These are phyloP conservation scores for Umbelopsis sp. DNA, from an alignment of 371 early-diverging fungal species.

Conservation along the genomic window DNA sequence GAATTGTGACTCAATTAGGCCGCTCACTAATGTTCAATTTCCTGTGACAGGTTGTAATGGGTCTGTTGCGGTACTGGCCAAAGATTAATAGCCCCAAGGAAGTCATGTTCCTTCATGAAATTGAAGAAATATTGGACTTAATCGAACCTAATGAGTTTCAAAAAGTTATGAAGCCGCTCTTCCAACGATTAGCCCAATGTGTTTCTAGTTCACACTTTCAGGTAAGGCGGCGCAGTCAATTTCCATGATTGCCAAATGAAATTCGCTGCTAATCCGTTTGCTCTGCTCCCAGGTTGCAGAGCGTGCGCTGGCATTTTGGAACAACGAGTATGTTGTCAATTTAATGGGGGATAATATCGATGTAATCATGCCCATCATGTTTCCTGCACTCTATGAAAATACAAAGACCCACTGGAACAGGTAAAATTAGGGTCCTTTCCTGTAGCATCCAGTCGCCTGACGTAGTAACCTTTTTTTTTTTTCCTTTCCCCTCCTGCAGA, in stretches of 20 bases:
- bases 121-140: slow-evolving; percentile 95
- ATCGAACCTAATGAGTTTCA: slow-evolving; percentile 87
- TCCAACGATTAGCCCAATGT: slow-evolving; percentile 88
- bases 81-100: slow-evolving; percentile 98
- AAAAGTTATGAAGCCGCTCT: slow-evolving; percentile 86
- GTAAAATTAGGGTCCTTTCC: slow-evolving; percentile 37
- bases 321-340: slow-evolving; percentile 94
- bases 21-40: neutral
- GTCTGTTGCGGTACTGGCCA: slow-evolving; percentile 94
- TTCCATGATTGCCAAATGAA: too few relatives aligned
- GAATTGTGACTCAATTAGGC: neutral
- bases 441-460: neutral
- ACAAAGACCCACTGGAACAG: slow-evolving; percentile 97
- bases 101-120: slow-evolving; percentile 96
- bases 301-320: slow-evolving; percentile 95
- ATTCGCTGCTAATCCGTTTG: too few relatives aligned
- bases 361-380: slow-evolving; percentile 91
- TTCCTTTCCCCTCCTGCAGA: slow-evolving; percentile 36
- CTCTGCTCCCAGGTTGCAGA: slow-evolving; percentile 77
- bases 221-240: slow-evolving; percentile 41
- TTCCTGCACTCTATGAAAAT: slow-evolving; percentile 86
- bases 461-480: neutral
- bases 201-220: slow-evolving; percentile 97
- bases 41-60: slow-evolving; percentile 69
- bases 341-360: slow-evolving; percentile 90